Base-by-base conservation (phyloP, 305 asterid genomes). In the Fraxinus dipetala region DNA sequence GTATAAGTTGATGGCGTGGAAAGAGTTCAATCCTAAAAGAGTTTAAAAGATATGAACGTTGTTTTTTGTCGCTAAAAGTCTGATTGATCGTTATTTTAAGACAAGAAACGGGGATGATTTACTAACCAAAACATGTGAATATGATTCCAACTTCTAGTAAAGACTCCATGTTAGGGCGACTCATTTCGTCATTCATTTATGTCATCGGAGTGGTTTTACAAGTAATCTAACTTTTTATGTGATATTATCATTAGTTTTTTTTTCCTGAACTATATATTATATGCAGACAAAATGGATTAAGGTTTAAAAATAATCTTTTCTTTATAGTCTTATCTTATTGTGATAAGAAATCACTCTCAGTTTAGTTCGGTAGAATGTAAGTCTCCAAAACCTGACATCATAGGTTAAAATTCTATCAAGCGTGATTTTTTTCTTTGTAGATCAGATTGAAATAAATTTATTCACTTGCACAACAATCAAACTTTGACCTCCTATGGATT, bases 31-130 rank as follows among this genome's bases (percentile, higher is more conserved):
- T 8, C n/a, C 34, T 24, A 63, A 14, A 26, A 7, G 34, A 8
- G 35, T 63, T 10, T 32, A 63, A 63, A 63, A 63, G 32, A 22
- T 26, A n/a, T 1, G 34, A 75, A 35, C 54, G 13, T 36, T 73
- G 77, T 65, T 54, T 14, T 38, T 81, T 31, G 38, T 63, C 81
- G 32, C 77, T 43, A 56, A 63, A 63, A 76, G 65, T 22, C 35
- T 20, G 31, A 48, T 38, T 1, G 45, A 10, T 74, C 72, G 1
- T 30, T 16, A 54, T 16, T 76, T 13, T 8, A 4, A 24, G 67
- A 72, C 70, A 59, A 75, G 34, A 24, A 63, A 63, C 0, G 32
- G 14, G 31, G n/a, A 3, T 20, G 30, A 20, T 61, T 20, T 20
- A 7, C 32, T 4, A 61, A 0, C 16, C 72, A 81, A 76, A 72